phyloP scores from a whole-genome alignment of 306 rosid species.

The Prunus mira region DNA sequence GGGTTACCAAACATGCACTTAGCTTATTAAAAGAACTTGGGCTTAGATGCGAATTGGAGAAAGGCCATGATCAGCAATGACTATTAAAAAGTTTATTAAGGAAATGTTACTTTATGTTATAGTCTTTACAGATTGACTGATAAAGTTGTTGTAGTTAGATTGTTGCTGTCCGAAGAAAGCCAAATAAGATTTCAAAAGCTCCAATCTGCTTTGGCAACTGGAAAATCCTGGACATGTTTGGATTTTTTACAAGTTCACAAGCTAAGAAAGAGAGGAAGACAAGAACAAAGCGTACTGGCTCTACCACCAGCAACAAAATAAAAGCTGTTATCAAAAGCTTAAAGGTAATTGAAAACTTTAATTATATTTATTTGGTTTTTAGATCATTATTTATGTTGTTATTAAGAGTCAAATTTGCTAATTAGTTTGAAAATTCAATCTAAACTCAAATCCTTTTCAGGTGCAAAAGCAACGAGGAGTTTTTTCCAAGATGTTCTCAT shows the following conservation, averaged over 20 bases:
- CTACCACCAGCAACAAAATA: constrained; percentile 12
- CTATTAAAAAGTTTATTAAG: not conserved
- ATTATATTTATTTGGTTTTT: not conserved
- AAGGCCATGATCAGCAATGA: not conserved
- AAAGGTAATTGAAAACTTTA: constrained; percentile 21
- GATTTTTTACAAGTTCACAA: constrained; percentile 22
- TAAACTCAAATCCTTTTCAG: constrained; percentile 9
- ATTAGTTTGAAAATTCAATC: not conserved
- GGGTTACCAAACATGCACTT: not conserved
- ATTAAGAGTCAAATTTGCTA: not conserved
- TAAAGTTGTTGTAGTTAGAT: constrained; percentile 22
- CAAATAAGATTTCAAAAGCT: constrained; percentile 17
- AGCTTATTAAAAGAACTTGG: not conserved
- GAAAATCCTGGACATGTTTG: constrained; percentile 45
- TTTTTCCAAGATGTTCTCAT: not conserved
- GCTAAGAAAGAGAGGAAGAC: constrained; percentile 29
- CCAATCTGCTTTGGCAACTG: constrained; percentile 47
- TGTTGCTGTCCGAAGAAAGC: constrained; percentile 28
- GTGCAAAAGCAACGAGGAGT: constrained; percentile 9
- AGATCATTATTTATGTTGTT: not conserved
- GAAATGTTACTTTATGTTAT: not conserved
- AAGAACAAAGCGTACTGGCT: constrained; percentile 10
- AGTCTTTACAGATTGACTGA: not conserved
- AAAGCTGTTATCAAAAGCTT: constrained; percentile 10
- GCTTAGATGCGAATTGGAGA: not conserved